A percentile compares a stretch with the other conserved stretches of the same genome.
phyloP scores from a whole-genome alignment of 192 early-diverging fungal species.

The Paraglomus brasilianum region DNA sequence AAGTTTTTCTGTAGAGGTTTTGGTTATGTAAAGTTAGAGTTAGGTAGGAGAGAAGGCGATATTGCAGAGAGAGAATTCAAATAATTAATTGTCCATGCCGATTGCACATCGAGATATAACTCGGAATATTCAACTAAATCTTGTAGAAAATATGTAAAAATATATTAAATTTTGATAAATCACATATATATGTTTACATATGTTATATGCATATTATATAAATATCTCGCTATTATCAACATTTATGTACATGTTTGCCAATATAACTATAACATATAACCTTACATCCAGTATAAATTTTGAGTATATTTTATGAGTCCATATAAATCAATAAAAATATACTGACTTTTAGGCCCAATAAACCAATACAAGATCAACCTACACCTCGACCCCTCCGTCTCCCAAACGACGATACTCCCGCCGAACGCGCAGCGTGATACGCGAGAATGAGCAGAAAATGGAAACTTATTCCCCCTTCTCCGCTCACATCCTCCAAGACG shows the following conservation, averaged over 20 bases:
- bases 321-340: conserved; percentile 1
- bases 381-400: not conserved
- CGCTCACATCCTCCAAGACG: conserved; percentile 7
- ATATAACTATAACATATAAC: not conserved
- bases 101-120: too few relatives aligned
- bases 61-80: too few relatives aligned
- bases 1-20: not conserved
- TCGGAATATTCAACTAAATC: too few relatives aligned
- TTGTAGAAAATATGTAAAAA: too few relatives aligned
- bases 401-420: not conserved
- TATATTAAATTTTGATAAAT: not conserved
- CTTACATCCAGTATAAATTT: too few relatives aligned
- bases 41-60: not conserved
- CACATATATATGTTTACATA: not conserved
- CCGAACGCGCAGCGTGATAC: not conserved
- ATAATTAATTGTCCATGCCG: too few relatives aligned
- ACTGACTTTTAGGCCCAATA: conserved; percentile 30
- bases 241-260: not conserved
- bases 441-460: conserved; percentile 15
- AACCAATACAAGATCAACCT: conserved; percentile 23
- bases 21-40: not conserved
- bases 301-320: too few relatives aligned
- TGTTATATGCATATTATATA: not conserved
- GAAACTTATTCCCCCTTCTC: conserved; percentile 28
- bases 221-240: not conserved